Percentiles rank a stretch among this genome's conserved stretches.
phyloP scores from a whole-genome alignment of 139 green algal genomes.

The Tetradesmus lagerheimii region DNA sequence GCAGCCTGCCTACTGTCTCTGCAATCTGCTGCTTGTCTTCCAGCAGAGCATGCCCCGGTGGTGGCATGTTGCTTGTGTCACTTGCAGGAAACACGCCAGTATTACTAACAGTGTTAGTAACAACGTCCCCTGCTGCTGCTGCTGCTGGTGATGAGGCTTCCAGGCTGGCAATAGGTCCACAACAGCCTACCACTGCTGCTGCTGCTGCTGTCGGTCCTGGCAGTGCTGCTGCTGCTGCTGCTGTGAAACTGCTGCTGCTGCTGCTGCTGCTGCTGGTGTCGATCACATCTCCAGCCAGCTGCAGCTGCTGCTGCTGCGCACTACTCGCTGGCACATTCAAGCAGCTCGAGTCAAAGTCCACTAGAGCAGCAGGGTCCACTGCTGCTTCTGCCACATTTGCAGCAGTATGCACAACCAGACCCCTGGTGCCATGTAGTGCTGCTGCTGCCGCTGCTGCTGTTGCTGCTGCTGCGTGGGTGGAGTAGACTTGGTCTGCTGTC shows the following conservation, averaged over 20 bases:
- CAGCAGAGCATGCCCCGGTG: background rate
- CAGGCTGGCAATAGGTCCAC: background rate
- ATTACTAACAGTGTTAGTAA: no score
- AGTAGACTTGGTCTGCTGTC: background rate
- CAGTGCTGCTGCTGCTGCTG: background rate
- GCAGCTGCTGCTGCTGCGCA: background rate
- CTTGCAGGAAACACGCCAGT: no score
- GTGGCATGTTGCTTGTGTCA: background rate
- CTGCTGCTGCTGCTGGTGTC: background rate
- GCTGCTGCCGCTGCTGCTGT: conserved; percentile 3
- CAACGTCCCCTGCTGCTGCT: background rate
- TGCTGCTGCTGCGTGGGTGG: conserved; percentile 3
- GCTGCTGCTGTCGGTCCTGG: no score
- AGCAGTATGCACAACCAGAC: background rate
- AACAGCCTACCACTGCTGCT: background rate
- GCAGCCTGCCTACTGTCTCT: background rate
- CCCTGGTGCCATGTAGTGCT: background rate
- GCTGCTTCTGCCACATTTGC: conserved; percentile 10
- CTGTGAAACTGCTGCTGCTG: background rate
- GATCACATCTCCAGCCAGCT: background rate
- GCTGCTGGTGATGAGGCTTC: background rate
- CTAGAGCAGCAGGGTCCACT: conserved; percentile 10
- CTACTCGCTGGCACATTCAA: background rate
- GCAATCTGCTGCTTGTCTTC: background rate
- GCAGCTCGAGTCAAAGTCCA: conserved; percentile 16